Base-by-base conservation (phyloP, 768 basidiomycete genomes). In the Mycena crocata region DNA sequence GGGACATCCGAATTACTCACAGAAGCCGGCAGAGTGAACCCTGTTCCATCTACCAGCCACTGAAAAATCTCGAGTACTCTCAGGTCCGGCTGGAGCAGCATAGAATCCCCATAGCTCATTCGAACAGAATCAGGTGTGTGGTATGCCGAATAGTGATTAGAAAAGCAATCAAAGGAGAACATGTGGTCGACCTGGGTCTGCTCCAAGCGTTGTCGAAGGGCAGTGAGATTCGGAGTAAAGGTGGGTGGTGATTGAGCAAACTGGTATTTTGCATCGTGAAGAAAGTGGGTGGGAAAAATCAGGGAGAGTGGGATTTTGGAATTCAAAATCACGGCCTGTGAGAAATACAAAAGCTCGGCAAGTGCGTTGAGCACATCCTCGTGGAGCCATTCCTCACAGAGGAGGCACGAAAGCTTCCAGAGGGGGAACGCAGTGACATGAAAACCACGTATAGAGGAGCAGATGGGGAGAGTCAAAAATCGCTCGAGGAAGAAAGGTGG, bases 331-430 rank as follows among this genome's bases (percentile, higher is more conserved):
- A 35, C 21, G 3, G 61, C 32, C 5, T 26, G 19, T 9, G 26
- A 26, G 28, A 62, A 19, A 31, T 62, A 62, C 0, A 34, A 5
- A 2, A 62, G 31, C 44, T 62, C 61, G 1, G 39, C 21, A 14
- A 62, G 61, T 5, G 61, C 51, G 39, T 62, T 62, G 13, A 62
- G 15, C 4, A 62, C 44, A 35, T 62, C 61, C 30, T 62, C 61
- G 14, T 62, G 31, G 17, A 62, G n/a, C 61, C 61, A 62, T 3
- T 31, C 30, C 61, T 62, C 61, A 15, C 52, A 42, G 12, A 62
- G 61, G 24, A 62, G 51, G 34, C 61, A 62, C 4, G 31, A 12
- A 23, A 62, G 61, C 44, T 54, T 62, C 61, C 61, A 62, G 9
- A 59, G 58, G 3, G 58, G 58, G 32, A 59, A 59, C 15, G 28